Evolutionary conservation across 2,329 filamentous ascomycete genomes (phyloP), one percentile per base, ranked within the genome.

Genomic region (Chrysoporthe deuterocubensis): DNA sequence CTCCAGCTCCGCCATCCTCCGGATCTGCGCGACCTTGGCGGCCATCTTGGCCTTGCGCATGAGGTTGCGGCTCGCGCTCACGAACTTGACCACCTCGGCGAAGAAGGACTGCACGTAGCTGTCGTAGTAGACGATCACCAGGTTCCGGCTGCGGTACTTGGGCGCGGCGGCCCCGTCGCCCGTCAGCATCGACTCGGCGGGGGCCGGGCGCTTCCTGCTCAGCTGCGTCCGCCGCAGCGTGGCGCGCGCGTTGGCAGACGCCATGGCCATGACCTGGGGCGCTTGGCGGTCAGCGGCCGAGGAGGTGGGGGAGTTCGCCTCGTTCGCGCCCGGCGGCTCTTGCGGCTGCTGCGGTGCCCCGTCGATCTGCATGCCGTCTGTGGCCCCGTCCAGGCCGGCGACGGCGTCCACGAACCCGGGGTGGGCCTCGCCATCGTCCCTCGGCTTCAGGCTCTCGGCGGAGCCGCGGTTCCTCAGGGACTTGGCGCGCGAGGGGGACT

Each of bases 81-180:
- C 89, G 66, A 92, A 91, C 70, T 93, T 90, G 67, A 97, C 94
- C 62, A 97, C 81, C 66, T 90, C 85, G 73, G 97, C 94, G 71
- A 97, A 93, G 50, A 90, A 89, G 62, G 88, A 88, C 76, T 97
- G 94, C 3, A 96, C 90, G 70, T 93, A 90, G 72, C 91, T 92
- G 76, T 97, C 94, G 76, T 97, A 97, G 78, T 93, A 94, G n/a
- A 97, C 92, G 52, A 96, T 90, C 59, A 95, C 90, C 84, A 93
- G 91, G 67, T 85, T 90, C 71, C 91, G 87, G 3, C 89, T 89
- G 65, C 92, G 89, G 76, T 91, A 91, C 70, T 88, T 87, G 62
- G 59, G 62, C 13, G 82, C 78, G 0, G 82, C 76, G 2, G 79
- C 76, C 14, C 78, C 78, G 46, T 86, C 84, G 46, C 78, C 81